A percentile compares a stretch with the other conserved stretches of the same genome.
These are phyloP conservation scores for Mucor saturninus DNA, from an alignment of 371 early-diverging fungal species.

Conservation along the genomic window DNA sequence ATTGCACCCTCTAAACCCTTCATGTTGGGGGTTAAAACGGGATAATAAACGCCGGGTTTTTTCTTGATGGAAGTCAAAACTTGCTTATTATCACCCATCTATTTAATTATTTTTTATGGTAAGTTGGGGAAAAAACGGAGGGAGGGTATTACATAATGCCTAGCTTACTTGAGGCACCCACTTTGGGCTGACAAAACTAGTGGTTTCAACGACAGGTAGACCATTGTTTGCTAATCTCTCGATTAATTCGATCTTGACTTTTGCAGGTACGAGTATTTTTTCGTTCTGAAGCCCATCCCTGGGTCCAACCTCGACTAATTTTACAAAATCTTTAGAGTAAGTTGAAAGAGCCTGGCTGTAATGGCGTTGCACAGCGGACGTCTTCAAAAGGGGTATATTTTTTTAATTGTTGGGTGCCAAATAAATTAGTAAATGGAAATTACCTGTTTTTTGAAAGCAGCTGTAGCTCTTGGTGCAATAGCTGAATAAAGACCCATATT, in stretches of 20 bases:
- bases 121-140: not conserved
- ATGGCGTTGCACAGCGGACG: constrained; percentile 4
- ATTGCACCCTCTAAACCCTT: constrained; percentile 87
- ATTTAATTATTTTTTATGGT: constrained; percentile 2
- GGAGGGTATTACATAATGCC: no score
- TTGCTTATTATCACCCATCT: constrained; percentile 87
- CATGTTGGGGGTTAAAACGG: constrained; percentile 92
- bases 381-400: not conserved
- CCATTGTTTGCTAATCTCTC: constrained; percentile 84
- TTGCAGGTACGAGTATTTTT: constrained; percentile 80
- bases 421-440: not conserved
- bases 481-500: constrained; percentile 6
- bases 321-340: constrained; percentile 53
- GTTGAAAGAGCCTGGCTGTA: constrained; percentile 9
- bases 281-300: constrained; percentile 98
- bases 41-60: constrained; percentile 74
- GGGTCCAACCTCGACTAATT: constrained; percentile 93
- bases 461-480: constrained; percentile 9
- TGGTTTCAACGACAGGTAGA: constrained; percentile 86
- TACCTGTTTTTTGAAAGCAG: constrained; percentile 2
- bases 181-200: constrained; percentile 97
- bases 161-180: constrained; percentile 92
- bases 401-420: not conserved
- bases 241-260: constrained; percentile 84
- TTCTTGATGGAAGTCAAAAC: constrained; percentile 75